These are phyloP conservation scores for Collybia nuda DNA, from an alignment of 768 basidiomycete species.

Conservation along the genomic window DNA sequence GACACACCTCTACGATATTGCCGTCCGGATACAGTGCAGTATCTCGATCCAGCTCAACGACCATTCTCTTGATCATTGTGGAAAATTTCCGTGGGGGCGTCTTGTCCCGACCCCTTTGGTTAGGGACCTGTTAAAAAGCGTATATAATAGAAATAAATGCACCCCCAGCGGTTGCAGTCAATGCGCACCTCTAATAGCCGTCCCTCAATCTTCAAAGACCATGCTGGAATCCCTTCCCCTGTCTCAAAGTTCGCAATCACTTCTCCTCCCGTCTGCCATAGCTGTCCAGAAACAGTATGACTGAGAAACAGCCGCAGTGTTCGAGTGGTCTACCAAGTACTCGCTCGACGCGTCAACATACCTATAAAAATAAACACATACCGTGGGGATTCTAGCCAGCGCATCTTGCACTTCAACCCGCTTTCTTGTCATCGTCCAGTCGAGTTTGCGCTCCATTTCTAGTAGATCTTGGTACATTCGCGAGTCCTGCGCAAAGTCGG, in stretches of 20 bases:
- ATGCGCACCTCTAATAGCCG: constrained; percentile 71
- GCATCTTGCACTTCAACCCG: constrained; percentile 89
- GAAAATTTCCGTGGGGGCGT: constrained; percentile 75
- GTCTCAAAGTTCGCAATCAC: constrained; percentile 65
- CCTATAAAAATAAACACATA: constrained; percentile 26
- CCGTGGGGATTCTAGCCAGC: constrained; percentile 70
- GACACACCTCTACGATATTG: constrained; percentile 83
- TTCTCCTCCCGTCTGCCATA: constrained; percentile 73
- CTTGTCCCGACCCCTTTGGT: constrained; percentile 65
- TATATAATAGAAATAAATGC: not conserved
- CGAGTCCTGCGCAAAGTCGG: constrained; percentile 79
- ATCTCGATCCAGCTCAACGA: constrained; percentile 88
- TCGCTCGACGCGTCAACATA: constrained; percentile 10
- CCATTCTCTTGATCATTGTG: constrained; percentile 78
- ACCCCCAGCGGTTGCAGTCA: no score
- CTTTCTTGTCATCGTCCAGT: constrained; percentile 95
- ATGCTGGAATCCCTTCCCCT: constrained; percentile 87
- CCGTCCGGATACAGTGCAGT: constrained; percentile 77
- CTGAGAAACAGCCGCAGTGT: constrained; percentile 85
- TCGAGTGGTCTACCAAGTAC: constrained; percentile 63
- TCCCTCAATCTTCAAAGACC: constrained; percentile 87
- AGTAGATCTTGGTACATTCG: constrained; percentile 84
- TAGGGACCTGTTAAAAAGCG: constrained; percentile 44
- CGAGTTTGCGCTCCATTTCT: constrained; percentile 87
- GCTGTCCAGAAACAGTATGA: constrained; percentile 82